These are phyloP conservation scores for Psidium guajava DNA, from an alignment of 345 rosid genomes.

Conservation along the genomic window DNA sequence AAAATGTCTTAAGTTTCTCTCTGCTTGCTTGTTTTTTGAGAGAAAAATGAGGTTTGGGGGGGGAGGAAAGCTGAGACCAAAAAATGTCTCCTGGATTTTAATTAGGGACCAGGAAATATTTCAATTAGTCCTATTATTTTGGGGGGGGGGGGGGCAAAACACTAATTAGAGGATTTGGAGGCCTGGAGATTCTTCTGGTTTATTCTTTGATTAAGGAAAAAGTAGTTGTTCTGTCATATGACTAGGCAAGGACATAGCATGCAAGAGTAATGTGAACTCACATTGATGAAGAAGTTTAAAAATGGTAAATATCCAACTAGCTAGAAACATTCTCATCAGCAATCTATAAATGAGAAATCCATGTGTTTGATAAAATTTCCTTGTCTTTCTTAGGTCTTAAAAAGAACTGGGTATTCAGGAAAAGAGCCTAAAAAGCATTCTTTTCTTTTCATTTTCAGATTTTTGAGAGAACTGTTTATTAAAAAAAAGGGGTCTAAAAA, in stretches of 20 bases:
- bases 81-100: too few relatives aligned
- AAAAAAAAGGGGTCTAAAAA: background rate
- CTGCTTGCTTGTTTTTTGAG: background rate
- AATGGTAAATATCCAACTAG: background rate
- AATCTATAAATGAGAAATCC: background rate
- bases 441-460: background rate
- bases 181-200: background rate
- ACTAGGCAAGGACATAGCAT: background rate
- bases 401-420: background rate
- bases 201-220: background rate
- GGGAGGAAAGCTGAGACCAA: background rate
- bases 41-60: too few relatives aligned
- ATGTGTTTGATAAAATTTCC: background rate
- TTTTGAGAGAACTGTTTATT: background rate
- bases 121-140: background rate
- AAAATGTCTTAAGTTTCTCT: background rate
- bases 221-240: background rate
- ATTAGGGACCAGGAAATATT: too few relatives aligned
- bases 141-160: background rate
- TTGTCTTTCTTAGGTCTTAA: background rate
- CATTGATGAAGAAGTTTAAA: background rate
- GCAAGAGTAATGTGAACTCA: background rate
- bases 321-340: background rate
- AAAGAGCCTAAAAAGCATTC: background rate
- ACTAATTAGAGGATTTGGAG: background rate